These are phyloP conservation scores for Penicillium sp. DNA, from an alignment of 2,329 filamentous ascomycete species.

Conservation along the genomic window DNA sequence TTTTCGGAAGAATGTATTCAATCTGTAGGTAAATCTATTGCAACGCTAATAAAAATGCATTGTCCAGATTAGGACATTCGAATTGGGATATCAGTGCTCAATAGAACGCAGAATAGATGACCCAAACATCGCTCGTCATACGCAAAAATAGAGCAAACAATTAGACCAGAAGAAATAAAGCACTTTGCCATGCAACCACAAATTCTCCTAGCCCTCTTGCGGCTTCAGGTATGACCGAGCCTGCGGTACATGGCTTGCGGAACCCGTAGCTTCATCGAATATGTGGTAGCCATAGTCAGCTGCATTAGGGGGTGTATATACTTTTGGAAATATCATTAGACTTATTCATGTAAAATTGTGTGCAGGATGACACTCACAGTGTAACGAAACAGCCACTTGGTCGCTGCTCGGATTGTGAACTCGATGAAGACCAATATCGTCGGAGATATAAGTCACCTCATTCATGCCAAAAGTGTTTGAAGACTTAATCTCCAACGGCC, in stretches of 20 bases:
- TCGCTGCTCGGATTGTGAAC: slow-evolving; percentile 31
- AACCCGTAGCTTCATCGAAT: slow-evolving; percentile 32
- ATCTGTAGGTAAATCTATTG: neutral
- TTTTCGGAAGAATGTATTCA: neutral
- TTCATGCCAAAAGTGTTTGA: slow-evolving; percentile 27
- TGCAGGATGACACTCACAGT: slow-evolving; percentile 23
- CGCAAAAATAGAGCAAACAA: neutral
- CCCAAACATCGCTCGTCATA: neutral
- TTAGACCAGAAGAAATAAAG: neutral
- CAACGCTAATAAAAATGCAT: neutral
- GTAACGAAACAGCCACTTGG: slow-evolving; percentile 35
- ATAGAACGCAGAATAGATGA: neutral
- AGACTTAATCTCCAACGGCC: slow-evolving; percentile 28
- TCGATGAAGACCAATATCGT: slow-evolving; percentile 35
- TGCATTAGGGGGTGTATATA: slow-evolving; percentile 37
- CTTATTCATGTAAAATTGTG: neutral
- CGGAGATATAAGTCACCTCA: slow-evolving; percentile 37
- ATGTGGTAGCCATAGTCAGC: slow-evolving; percentile 37
- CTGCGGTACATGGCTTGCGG: slow-evolving; percentile 30
- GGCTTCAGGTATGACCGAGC: slow-evolving; percentile 18
- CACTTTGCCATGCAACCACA: neutral
- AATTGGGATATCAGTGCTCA: neutral
- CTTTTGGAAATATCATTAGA: slow-evolving; percentile 12
- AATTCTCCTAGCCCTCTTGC: slow-evolving; percentile 3
- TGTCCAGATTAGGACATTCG: neutral